Evolutionary conservation across 768 basidiomycete genomes (phyloP).

Genomic region (Suillus decipiens): DNA sequence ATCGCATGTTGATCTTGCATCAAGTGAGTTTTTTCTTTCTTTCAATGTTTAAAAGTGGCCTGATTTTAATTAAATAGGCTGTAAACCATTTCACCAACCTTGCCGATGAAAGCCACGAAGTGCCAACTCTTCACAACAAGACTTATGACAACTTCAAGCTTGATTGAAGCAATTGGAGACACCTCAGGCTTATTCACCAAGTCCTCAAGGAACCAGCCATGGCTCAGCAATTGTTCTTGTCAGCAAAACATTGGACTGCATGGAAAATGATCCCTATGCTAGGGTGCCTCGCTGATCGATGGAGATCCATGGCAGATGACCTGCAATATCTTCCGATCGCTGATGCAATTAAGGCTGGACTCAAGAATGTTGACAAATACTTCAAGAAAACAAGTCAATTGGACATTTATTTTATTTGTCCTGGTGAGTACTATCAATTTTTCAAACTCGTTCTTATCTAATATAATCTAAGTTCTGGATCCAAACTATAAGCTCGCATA

Average conservation of each 20-base stretch:
- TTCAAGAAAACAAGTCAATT: constrained; percentile 1
- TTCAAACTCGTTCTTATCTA: background rate
- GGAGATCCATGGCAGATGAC: background rate
- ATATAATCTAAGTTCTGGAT: background rate
- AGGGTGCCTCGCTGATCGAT: background rate
- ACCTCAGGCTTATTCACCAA: too few species aligned
- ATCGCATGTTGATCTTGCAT: background rate
- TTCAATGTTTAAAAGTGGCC: too few species aligned
- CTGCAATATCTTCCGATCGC: background rate
- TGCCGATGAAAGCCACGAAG: background rate
- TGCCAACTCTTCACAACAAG: background rate
- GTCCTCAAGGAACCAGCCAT: background rate
- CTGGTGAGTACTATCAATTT: background rate
- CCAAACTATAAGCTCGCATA: background rate
- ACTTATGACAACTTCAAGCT: background rate
- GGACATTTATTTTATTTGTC: background rate
- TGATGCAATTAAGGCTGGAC: background rate
- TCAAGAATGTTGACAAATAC: background rate
- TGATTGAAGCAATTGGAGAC: background rate
- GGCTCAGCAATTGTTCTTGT: background rate
- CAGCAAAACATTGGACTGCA: background rate
- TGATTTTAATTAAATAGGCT: background rate
- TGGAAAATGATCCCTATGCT: background rate
- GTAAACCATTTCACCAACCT: background rate
- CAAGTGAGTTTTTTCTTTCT: background rate